Evolutionary conservation across 2,329 filamentous ascomycete genomes (phyloP), one percentile per base, ranked within the genome.

Genomic region (Colletotrichum navitas): DNA sequence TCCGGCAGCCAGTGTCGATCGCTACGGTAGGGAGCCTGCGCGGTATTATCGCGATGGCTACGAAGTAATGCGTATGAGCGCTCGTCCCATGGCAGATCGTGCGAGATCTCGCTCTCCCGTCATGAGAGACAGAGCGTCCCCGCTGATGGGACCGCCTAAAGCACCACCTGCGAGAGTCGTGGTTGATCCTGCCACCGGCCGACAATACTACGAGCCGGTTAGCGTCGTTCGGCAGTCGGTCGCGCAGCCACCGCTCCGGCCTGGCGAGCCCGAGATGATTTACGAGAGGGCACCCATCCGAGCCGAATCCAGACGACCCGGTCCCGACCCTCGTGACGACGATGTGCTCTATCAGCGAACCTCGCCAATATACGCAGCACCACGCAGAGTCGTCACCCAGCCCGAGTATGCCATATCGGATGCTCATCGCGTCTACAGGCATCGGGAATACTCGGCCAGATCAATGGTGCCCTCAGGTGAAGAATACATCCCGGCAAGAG

Each of bases 131-230:
- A 78, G 82, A 74, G 78, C 83, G 75, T 78, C 85, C 21, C 83
- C 86, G 41, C 83, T 84, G n/a, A 85, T 89, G 82, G 82, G 82
- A 2, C 85, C 85, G 58, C 85, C 84, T 76, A 80, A 85, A 61
- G 85, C 88, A 8, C 86, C 88, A 24, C 83, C 88, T 56, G 85
- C 91, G 66, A 90, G 91, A 73, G 92, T 97, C 74, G 86, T 97
- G 43, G 86, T 97, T 66, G 95, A 98, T 81, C 67, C 70, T 5
- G 90, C 93, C 73, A 93, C 91, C 80, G 94, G 94, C 51, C 93
- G 93, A 79, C 90, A 94, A 78, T 98, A 95, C 82, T 80, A 87
- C 71, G 89, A 91, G 75, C 88, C 89, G 34, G 75, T 80, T 32
- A 75, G 84, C 29, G 74, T 84, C 24, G 77, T 85, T 26, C 82